Base-by-base conservation (phyloP, 2,329 filamentous ascomycete genomes). In the Camptophora hylomeconis region DNA sequence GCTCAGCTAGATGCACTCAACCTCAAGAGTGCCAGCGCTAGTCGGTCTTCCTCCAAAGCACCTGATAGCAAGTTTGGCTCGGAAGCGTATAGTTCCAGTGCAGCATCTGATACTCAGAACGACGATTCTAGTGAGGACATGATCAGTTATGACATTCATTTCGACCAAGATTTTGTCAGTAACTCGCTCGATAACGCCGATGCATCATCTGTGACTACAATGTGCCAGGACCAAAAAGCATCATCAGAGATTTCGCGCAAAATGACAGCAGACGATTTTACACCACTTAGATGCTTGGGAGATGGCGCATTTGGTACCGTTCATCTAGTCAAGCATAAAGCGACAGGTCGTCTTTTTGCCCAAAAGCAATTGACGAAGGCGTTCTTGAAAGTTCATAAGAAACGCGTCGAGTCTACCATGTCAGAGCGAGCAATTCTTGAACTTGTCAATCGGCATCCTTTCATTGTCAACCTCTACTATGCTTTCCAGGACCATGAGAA, bases 341-440 rank as follows among this genome's bases (percentile, higher is more conserved):
- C 72, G 17, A 94, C 86, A 2, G 89, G 89, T 22, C 76, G 81
- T 23, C 69, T 98, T 4, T 98, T 86, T 49, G 92, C 89, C 1
- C 92, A 98, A 61, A 98, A 98, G 63, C 87, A 95, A 57, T 89
- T 98, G 59, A 89, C 87, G 54, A 98, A 98, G 59, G 89, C 92
- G 1, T 92, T 84, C 6, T 63, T 98, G 29, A 83, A 86, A 1
- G 82, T 98, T 20, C 86, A 94, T 58, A 94, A 93, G 66, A 84
- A 86, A 53, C 70, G 95, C 17, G 74, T 98, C 28, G 86, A 95
- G 58, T 89, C 95, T 61, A 95, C 89, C 33, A 93, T 92, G 65
- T 95, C 87, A 2, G 89, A 98, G 60, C 80, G 89, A 27, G 76
- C 78, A 45, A 93, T 98, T 31, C 67, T 98, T 28, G 89, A 98